A percentile compares a stretch with the other conserved stretches of the same genome.
These are phyloP conservation scores for Apiotrichum veenhuisii DNA, from an alignment of 1,284 basidiomycete genomes.

Conservation along the genomic window DNA sequence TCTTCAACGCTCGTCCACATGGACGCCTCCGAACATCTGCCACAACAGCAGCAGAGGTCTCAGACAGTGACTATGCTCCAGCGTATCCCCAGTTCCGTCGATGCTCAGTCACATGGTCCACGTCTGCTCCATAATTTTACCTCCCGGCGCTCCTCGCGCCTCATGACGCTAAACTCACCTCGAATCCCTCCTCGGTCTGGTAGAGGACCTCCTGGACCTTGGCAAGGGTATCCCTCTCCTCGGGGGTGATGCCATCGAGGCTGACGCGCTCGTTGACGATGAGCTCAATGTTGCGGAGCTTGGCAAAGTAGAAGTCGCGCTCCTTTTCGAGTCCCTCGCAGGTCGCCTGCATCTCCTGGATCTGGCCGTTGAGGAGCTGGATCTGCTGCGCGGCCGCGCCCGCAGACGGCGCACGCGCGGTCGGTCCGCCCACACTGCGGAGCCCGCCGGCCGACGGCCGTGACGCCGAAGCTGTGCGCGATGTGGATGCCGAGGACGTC, in stretches of 20 bases:
- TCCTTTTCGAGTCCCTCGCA: constrained; percentile 90
- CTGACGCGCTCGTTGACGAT: constrained; percentile 74
- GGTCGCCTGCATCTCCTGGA: constrained; percentile 76
- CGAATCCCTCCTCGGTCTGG: constrained; percentile 84
- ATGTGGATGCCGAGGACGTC: constrained; percentile 4
- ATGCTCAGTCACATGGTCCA: too few species aligned
- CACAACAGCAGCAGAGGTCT: too few species aligned
- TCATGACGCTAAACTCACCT: constrained; percentile 54
- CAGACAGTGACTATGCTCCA: too few species aligned
- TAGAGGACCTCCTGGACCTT: constrained; percentile 93
- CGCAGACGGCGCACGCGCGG: constrained; percentile 20
- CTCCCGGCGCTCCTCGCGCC: background rate
- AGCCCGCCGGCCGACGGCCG: constrained; percentile 1
- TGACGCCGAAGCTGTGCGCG: constrained; percentile 11
- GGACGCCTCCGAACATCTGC: too few species aligned
- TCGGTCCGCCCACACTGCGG: constrained; percentile 13
- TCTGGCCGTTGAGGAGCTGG: constrained; percentile 54
- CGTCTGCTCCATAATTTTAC: too few species aligned
- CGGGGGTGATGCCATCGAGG: constrained; percentile 57
- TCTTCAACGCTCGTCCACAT: too few species aligned
- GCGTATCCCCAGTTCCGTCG: too few species aligned
- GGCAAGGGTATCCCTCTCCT: constrained; percentile 66
- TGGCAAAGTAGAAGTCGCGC: constrained; percentile 96
- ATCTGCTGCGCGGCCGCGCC: constrained; percentile 24
- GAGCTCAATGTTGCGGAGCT: constrained; percentile 95